Evolutionary conservation across 1,139 yeast genomes (phyloP).

Genomic region (Zygosaccharomyces pseudobailii): DNA sequence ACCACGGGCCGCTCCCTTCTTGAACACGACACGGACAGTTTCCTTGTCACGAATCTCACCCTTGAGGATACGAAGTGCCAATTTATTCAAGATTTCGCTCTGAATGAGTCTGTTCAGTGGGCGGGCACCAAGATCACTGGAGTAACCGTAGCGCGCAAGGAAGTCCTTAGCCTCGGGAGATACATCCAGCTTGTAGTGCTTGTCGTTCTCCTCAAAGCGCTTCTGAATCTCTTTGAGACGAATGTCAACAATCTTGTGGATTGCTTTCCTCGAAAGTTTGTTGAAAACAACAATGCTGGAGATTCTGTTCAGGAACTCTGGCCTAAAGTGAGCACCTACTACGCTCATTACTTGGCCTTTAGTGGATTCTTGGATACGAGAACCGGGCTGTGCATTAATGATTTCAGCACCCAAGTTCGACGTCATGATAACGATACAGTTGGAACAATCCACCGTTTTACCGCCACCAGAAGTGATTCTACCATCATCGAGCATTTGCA

Average conservation of each 20-base stretch:
- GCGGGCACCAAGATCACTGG: constrained; percentile 93
- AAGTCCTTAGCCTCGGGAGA: constrained; percentile 74
- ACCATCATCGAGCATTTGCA: constrained; percentile 95
- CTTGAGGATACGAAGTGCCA: constrained; percentile 82
- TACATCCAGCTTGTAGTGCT: constrained; percentile 63
- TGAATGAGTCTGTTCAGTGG: constrained; percentile 94
- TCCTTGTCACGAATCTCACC: constrained; percentile 90
- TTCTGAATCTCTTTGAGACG: constrained; percentile 79
- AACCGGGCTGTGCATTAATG: constrained; percentile 62
- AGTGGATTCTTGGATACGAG: constrained; percentile 62
- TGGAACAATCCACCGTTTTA: constrained; percentile 86
- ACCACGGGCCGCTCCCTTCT: constrained; percentile 70
- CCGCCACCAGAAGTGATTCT: constrained; percentile 93
- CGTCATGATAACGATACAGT: constrained; percentile 91
- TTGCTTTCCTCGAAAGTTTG: constrained; percentile 85
- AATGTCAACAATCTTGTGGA: constrained; percentile 83
- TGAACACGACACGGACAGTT: constrained; percentile 57
- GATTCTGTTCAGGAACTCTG: constrained; percentile 95
- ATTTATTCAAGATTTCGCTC: constrained; percentile 73
- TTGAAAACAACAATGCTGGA: constrained; percentile 90
- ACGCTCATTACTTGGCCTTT: constrained; percentile 76
- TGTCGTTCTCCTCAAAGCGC: constrained; percentile 80
- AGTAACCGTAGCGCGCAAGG: constrained; percentile 80
- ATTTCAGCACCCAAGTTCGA: constrained; percentile 94
- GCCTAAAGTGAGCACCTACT: constrained; percentile 90